Percentiles rank a stretch among this genome's conserved stretches.
phyloP scores from a whole-genome alignment of 1,139 yeast species.

The Sugiyamaella novakii region DNA sequence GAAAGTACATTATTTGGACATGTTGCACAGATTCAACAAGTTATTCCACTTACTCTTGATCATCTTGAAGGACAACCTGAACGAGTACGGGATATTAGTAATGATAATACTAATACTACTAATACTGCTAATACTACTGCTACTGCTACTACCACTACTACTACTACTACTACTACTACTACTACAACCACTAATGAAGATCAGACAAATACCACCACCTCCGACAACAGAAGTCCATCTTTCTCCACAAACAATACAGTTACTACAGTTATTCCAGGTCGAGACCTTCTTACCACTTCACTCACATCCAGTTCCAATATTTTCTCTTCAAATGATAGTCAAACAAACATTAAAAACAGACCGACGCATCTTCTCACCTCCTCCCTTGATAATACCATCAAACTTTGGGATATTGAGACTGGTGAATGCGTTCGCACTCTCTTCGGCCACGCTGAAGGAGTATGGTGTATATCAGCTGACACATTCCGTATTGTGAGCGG shows the following conservation, averaged over 20 bases:
- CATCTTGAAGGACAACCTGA: constrained; percentile 38
- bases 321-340: constrained; percentile 26
- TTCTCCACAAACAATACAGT: constrained; percentile 10
- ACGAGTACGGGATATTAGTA: too few species aligned
- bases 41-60: constrained; percentile 72
- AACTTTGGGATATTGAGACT: constrained; percentile 84
- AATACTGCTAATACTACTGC: constrained; percentile 20
- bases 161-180: constrained; percentile 19
- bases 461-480: constrained; percentile 95
- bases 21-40: constrained; percentile 82
- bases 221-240: constrained; percentile 5
- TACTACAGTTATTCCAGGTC: constrained; percentile 18
- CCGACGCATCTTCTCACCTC: constrained; percentile 88
- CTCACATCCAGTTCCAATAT: constrained; percentile 32
- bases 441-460: constrained; percentile 97
- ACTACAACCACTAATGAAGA: constrained; percentile 1
- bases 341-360: constrained; percentile 35
- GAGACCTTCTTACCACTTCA: constrained; percentile 20
- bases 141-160: constrained; percentile 13
- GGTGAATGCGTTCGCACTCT: constrained; percentile 91
- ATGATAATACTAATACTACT: constrained; percentile 5
- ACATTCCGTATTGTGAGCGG: constrained; percentile 92
- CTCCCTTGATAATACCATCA: constrained; percentile 89
- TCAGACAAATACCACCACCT: neutral
- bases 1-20: constrained; percentile 49